Percentiles rank a stretch among this genome's conserved stretches.
Evolutionary conservation across 495 filamentous ascomycete genomes (phyloP).

Genomic region (Ramalina intermedia): DNA sequence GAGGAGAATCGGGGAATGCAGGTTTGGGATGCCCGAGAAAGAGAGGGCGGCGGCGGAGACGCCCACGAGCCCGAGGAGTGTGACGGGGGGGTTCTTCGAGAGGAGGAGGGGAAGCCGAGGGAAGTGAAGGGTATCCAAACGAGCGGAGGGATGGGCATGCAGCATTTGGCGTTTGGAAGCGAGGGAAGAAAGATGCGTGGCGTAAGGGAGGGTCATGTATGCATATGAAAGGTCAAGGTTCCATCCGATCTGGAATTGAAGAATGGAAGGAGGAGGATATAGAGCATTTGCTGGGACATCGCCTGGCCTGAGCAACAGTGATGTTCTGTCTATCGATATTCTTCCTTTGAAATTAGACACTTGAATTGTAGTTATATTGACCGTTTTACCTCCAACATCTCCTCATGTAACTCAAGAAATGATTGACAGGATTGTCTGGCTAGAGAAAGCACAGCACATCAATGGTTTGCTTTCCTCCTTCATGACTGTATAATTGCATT

Average conservation of each 20-base stretch:
- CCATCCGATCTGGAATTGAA: background rate
- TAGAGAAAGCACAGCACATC: no score
- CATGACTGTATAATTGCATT: no score
- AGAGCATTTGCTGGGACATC: background rate
- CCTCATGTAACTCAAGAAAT: no score
- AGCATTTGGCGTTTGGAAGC: background rate
- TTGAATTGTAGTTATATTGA: no score
- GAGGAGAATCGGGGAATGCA: slow-evolving; percentile 68
- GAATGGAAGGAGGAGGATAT: background rate
- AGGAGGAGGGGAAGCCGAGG: slow-evolving; percentile 14
- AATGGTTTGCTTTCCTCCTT: no score
- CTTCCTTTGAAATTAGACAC: no score
- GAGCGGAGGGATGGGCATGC: background rate
- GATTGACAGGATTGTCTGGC: no score
- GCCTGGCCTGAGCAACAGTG: no score
- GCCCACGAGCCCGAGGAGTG: slow-evolving; percentile 31
- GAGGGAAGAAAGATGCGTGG: background rate
- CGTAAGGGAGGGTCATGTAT: background rate
- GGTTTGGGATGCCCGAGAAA: slow-evolving; percentile 43
- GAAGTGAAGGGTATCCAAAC: background rate
- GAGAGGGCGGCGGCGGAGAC: slow-evolving; percentile 21
- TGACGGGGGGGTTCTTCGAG: slow-evolving; percentile 10
- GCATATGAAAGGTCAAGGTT: background rate
- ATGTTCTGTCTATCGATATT: no score
- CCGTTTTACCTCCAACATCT: no score